These are phyloP conservation scores for Aureobasidium subglaciale DNA, from an alignment of 2,329 filamentous ascomycete species.

Conservation along the genomic window DNA sequence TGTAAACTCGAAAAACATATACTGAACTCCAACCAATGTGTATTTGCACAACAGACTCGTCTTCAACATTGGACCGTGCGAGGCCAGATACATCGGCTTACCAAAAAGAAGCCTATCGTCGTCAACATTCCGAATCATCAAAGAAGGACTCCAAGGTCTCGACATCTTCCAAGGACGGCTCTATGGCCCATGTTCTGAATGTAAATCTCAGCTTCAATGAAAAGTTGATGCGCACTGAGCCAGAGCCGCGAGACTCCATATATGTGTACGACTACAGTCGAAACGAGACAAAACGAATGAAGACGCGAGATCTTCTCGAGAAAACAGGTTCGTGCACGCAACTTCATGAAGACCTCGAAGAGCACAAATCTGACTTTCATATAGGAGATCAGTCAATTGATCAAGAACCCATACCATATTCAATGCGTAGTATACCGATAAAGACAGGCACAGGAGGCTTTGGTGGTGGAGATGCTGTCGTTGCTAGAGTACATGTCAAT, in stretches of 20 bases:
- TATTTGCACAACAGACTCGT: too few relatives aligned
- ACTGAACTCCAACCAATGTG: too few relatives aligned
- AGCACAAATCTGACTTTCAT: too few relatives aligned
- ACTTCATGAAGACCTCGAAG: neutral
- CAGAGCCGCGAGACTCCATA: neutral
- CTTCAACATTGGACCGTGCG: too few relatives aligned
- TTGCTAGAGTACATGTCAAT: slow-evolving; percentile 14
- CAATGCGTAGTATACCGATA: slow-evolving; percentile 8
- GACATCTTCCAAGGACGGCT: too few relatives aligned
- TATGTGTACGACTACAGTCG: slow-evolving; percentile 11
- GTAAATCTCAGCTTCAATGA: neutral
- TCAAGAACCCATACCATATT: slow-evolving; percentile 4
- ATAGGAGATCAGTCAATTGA: neutral
- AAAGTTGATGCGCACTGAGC: neutral
- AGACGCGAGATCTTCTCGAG: neutral
- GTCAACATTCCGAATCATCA: too few relatives aligned
- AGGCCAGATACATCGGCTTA: too few relatives aligned
- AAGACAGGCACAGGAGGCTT: neutral
- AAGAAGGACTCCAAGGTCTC: too few relatives aligned
- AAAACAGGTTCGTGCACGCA: slow-evolving; percentile 4
- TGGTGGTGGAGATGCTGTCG: neutral
- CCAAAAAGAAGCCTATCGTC: too few relatives aligned
- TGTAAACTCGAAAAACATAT: too few relatives aligned
- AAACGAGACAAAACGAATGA: neutral
- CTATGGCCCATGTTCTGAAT: too few relatives aligned